Base-by-base conservation (phyloP, 805 yeast genomes). In the Teunomyces funiuensis region DNA sequence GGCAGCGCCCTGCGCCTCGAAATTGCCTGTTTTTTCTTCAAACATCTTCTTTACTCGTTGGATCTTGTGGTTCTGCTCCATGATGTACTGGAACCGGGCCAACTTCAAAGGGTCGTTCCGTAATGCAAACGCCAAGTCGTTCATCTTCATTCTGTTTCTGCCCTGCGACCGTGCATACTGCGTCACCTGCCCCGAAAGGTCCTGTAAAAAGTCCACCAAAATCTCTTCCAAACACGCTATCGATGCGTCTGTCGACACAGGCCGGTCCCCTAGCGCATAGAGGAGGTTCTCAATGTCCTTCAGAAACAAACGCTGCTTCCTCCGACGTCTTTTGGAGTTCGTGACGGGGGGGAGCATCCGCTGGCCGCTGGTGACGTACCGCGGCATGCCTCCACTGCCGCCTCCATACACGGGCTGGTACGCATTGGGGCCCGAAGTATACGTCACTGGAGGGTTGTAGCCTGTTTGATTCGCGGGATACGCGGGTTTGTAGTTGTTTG, bases 231-330 rank as follows among this genome's bases (percentile, higher is more conserved):
- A 52, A 7, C 69, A 57, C 41, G 56, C 63, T 2, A 69, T 55
- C 2, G 74, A 68, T 16, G 65, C 46, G 28, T 70, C 74, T 4
- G 58, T 55, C 10, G 69, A 61, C 7, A 63, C 63, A 0, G 74
- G 71, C 2, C 67, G 63, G 42, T 70, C 76, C 1, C 76, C 76
- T 37, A 70, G 47, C 4, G 74, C 61, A 40, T 60, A 70, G 9
- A 70, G 54, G 15, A 70, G 54, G 40, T 62, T 65, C 39, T 70
- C 76, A 19, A 70, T 66, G 46, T 70, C 76, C 28, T 63, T 66
- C 22, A 63, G 55, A 52, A 70, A 70, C 19, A 67, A 58, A 29
- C 68, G 58, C 40, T 65, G 71, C 36, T 62, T 60, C 42, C 61
- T 53, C 40, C 66, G 53, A 23, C 61, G 49, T 33, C 47, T 51